These are phyloP conservation scores for Hypoxylon sp. DNA, from an alignment of 2,329 filamentous ascomycete species.

Conservation along the genomic window DNA sequence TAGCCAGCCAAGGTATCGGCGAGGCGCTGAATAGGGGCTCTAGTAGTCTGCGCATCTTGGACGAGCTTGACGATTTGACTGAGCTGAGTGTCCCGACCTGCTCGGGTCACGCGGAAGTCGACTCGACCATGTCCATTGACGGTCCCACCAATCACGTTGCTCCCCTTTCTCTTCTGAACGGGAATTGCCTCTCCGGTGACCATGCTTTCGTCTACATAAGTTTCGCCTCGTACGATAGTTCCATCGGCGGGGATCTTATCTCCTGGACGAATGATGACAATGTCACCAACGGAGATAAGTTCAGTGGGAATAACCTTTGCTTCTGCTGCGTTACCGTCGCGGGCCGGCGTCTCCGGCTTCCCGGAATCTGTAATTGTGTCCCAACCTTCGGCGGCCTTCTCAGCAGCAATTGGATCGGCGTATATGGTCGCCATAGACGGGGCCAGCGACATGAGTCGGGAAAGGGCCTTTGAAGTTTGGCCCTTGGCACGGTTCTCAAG, in stretches of 20 bases:
- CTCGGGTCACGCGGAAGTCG: slow-evolving; percentile 92
- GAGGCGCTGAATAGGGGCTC: slow-evolving; percentile 93
- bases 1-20: slow-evolving; percentile 93
- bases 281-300: slow-evolving; percentile 91
- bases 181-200: slow-evolving; percentile 98
- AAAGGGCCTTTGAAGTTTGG: slow-evolving; percentile 94
- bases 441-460: slow-evolving; percentile 92
- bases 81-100: slow-evolving; percentile 94
- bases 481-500: slow-evolving; percentile 96
- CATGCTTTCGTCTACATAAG: slow-evolving; percentile 97
- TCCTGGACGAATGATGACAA: slow-evolving; percentile 92
- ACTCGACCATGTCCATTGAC: slow-evolving; percentile 94
- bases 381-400: slow-evolving; percentile 90
- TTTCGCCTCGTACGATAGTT: slow-evolving; percentile 87
- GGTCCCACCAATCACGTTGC: slow-evolving; percentile 88
- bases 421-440: slow-evolving; percentile 99
- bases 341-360: slow-evolving; percentile 63
- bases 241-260: slow-evolving; percentile 98
- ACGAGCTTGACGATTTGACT: slow-evolving; percentile 99
- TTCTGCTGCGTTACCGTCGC: slow-evolving; percentile 76
- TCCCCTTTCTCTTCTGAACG: slow-evolving; percentile 87
- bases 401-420: slow-evolving; percentile 90
- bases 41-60: slow-evolving; percentile 94
- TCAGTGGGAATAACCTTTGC: slow-evolving; percentile 93
- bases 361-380: slow-evolving; percentile 60